Percentiles rank a stretch among this genome's conserved stretches.
These are phyloP conservation scores for Capsella rubella DNA, from an alignment of 441 rosid species.

Conservation along the genomic window DNA sequence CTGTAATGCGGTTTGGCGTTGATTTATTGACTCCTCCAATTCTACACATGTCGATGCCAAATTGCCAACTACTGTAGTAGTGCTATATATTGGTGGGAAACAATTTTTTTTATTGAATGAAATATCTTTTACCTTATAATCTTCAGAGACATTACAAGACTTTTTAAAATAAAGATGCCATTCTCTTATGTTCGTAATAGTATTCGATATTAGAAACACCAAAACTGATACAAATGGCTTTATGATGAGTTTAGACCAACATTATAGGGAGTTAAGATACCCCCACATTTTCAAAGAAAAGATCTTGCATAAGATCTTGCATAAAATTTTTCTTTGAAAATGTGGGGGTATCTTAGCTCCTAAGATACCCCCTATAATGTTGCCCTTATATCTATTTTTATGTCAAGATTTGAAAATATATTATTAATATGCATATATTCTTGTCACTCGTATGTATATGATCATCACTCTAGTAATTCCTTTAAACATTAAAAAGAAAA, in stretches of 20 bases:
- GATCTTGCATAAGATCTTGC: no score
- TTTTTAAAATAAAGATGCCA: background rate
- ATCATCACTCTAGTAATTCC: constrained; percentile 3
- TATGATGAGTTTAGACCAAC: background rate
- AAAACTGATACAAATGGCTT: background rate
- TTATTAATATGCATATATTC: background rate
- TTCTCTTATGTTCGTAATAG: background rate
- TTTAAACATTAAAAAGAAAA: background rate
- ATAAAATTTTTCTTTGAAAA: no score
- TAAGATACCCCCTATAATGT: no score
- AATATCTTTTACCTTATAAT: background rate
- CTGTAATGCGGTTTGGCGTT: constrained; percentile 25
- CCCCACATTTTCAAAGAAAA: no score
- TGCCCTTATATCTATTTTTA: background rate
- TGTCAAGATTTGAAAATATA: background rate
- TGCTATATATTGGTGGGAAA: background rate
- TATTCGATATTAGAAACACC: background rate
- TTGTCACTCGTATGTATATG: background rate
- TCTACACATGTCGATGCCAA: constrained; percentile 15
- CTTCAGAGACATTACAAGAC: background rate
- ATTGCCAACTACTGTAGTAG: background rate
- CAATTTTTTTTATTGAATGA: background rate
- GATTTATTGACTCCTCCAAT: constrained; percentile 8
- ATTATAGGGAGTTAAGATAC: no score
- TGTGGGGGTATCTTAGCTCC: no score